phyloP scores from a whole-genome alignment of 257 asterid genomes.

The Scutellaria baicalensis region DNA sequence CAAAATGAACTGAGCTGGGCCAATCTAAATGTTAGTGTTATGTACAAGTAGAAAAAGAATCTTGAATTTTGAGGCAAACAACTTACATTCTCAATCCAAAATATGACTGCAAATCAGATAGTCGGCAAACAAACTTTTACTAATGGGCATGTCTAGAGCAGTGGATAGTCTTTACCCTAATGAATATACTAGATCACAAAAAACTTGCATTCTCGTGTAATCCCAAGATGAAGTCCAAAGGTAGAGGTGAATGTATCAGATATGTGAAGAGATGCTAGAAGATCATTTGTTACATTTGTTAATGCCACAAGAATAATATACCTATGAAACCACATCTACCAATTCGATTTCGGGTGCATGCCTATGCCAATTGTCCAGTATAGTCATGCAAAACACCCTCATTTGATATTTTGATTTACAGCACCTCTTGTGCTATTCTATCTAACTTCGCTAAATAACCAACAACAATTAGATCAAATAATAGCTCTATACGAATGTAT shows the following conservation, averaged over 20 bases:
- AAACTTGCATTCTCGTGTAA: background rate
- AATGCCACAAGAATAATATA: background rate
- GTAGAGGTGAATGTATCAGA: background rate
- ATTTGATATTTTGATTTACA: background rate
- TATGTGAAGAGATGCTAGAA: background rate
- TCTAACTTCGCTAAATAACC: background rate
- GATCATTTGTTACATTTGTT: background rate
- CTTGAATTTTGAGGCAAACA: background rate
- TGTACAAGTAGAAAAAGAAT: background rate
- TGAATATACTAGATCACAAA: background rate
- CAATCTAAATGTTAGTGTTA: background rate
- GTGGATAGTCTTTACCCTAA: background rate
- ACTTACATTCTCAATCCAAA: background rate
- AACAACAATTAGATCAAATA: background rate
- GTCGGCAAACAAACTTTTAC: background rate
- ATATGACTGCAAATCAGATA: background rate
- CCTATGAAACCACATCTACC: background rate
- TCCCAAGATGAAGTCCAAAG: background rate
- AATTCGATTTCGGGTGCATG: background rate
- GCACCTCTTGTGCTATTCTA: background rate
- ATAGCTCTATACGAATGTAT: background rate
- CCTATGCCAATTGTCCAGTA: background rate
- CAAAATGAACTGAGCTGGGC: background rate
- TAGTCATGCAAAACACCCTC: background rate
- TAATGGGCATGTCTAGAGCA: background rate